Evolutionary conservation across 768 basidiomycete species (phyloP).

Genomic region (Podaxis mareebaensis): DNA sequence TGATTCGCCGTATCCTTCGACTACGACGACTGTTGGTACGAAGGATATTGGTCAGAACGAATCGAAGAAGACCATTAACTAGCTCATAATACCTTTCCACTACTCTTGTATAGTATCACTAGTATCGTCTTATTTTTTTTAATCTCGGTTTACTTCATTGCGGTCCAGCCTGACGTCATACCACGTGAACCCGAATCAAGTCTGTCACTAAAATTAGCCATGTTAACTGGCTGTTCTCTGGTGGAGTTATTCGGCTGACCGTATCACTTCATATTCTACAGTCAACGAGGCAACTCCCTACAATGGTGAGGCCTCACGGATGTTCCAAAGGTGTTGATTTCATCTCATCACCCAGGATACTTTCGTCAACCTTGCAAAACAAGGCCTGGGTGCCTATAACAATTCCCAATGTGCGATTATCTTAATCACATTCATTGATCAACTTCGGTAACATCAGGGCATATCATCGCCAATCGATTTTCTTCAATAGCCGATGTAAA

Average conservation of each 20-base stretch:
- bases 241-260: background rate
- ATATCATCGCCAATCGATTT: constrained; percentile 21
- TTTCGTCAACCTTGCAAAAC: constrained; percentile 58
- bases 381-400: constrained; percentile 58
- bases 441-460: constrained; percentile 15
- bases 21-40: constrained; percentile 21
- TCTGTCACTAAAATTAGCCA: background rate
- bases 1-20: constrained; percentile 31
- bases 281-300: background rate
- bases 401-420: constrained; percentile 43
- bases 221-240: background rate
- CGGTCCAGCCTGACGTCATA: background rate
- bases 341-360: background rate
- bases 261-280: background rate
- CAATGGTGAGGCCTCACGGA: constrained; percentile 1
- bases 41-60: constrained; percentile 26
- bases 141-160: background rate
- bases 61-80: constrained; percentile 1
- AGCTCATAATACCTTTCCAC: background rate
- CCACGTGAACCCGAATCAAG: background rate
- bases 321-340: background rate
- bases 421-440: constrained; percentile 5
- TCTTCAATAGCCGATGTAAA: constrained; percentile 37
- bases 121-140: background rate
- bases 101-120: background rate